phyloP scores from a whole-genome alignment of 805 yeast species.

The Candida xyloterini region DNA sequence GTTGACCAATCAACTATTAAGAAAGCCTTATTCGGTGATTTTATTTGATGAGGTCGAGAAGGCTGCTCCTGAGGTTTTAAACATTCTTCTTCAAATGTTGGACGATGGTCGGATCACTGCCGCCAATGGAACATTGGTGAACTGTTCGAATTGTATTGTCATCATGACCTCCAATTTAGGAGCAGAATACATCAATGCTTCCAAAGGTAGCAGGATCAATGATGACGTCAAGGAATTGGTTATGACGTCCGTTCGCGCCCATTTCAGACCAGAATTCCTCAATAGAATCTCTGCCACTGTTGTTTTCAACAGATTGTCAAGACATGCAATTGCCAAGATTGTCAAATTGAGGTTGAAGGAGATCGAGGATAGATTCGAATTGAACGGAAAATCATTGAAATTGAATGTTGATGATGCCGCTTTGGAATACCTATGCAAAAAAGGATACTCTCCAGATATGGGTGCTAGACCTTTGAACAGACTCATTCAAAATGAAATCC shows the following conservation, averaged over 20 bases:
- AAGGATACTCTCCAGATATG: constrained; percentile 89
- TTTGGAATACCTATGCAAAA: constrained; percentile 71
- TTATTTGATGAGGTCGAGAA: constrained; percentile 97
- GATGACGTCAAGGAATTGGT: constrained; percentile 71
- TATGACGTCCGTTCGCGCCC: constrained; percentile 77
- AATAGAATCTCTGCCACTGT: constrained; percentile 94
- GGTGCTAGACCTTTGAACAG: constrained; percentile 98
- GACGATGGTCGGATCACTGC: constrained; percentile 97
- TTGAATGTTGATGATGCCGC: constrained; percentile 76
- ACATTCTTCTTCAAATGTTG: constrained; percentile 83
- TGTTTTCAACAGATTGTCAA: constrained; percentile 88
- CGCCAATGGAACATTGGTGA: constrained; percentile 89
- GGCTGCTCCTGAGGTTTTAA: constrained; percentile 97
- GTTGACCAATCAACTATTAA: constrained; percentile 83
- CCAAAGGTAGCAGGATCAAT: constrained; percentile 60
- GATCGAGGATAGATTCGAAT: constrained; percentile 79
- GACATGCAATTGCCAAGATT: constrained; percentile 88
- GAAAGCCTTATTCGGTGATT: constrained; percentile 94
- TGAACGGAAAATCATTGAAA: constrained; percentile 74
- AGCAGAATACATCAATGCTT: constrained; percentile 77
- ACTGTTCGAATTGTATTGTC: constrained; percentile 87
- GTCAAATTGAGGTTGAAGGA: constrained; percentile 82
- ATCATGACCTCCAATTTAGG: constrained; percentile 98
- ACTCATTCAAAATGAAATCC: constrained; percentile 81
- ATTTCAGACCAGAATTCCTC: constrained; percentile 96